Evolutionary conservation across 371 early-diverging fungal species (phyloP).

Genomic region (Rhizopus arrhizus): DNA sequence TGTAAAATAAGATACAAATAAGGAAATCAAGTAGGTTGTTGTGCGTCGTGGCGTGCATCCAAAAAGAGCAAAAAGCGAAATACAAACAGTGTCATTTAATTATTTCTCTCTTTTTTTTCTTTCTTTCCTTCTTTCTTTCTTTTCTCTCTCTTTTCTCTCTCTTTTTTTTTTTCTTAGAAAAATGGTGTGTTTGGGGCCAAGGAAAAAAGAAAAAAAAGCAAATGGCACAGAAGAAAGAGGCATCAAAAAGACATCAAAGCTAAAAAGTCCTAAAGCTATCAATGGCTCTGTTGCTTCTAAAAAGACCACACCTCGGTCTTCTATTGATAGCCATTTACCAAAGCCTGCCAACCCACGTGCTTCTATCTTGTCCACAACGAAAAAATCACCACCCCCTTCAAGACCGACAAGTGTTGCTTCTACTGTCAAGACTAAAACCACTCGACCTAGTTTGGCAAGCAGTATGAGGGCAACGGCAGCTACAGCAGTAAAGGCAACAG

Average conservation of each 20-base stretch:
- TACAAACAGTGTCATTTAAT: conserved; percentile 7
- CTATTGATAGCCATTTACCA: conserved; percentile 16
- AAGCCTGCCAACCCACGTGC: conserved; percentile 20
- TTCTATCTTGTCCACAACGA: conserved; percentile 17
- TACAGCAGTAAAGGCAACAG: neutral
- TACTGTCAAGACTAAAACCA: conserved; percentile 2
- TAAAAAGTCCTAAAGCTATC: conserved; percentile 14
- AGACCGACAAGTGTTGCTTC: conserved; percentile 23
- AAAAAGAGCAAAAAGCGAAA: conserved; percentile 12
- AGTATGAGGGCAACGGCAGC: conserved; percentile 3
- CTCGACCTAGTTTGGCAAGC: neutral
- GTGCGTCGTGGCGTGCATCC: conserved; percentile 9
- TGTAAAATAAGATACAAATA: neutral
- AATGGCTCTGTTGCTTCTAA: conserved; percentile 14
- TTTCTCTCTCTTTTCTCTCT: neutral
- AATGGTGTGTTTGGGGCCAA: conserved; percentile 33
- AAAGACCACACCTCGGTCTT: conserved; percentile 16
- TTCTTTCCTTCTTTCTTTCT: conserved; percentile 2
- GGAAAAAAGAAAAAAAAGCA: conserved; percentile 33
- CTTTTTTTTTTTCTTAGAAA: neutral
- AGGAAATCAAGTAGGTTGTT: neutral
- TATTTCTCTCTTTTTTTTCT: conserved; percentile 10
- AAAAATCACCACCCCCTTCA: conserved; percentile 14
- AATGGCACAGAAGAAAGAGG: conserved; percentile 12
- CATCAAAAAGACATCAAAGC: conserved; percentile 21